Base-by-base conservation (phyloP, 495 filamentous ascomycete species). In the Tuber borchii region DNA sequence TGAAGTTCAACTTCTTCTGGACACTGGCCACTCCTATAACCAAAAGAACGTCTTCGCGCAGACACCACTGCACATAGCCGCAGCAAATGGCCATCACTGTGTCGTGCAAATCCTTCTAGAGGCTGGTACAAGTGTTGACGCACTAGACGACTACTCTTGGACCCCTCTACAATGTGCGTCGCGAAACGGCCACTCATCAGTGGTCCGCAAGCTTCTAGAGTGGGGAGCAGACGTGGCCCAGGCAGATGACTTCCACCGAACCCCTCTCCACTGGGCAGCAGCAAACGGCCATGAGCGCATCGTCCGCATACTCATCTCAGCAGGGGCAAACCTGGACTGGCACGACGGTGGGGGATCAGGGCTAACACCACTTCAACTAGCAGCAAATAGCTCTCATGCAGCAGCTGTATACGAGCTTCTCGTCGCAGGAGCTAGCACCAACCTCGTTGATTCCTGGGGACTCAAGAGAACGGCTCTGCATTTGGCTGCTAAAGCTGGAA, bases 161-260 rank as follows among this genome's bases (percentile, higher is more conserved):
- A 75, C 78, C 3, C 34, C 78, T 10, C 34, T 81, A 39, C 72
- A 80, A 12, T 69, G 31, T 8, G 71, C 72, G 22, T 71, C 78
- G 10, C n/a, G 70, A 19, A 69, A 37, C 17, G 75, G 75, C 14
- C 39, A 79, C 70, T 69, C 69, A 17, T 26, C 42, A 31, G 76
- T 73, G 8, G 44, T 69, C 26, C 48, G 68, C n/a, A 73, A 75
- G 12, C 70, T 79, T 26, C 45, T 73, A 12, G 75, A 71, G 20
- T 43, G 43, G 20, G 70, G 70, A 65, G 61, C 56, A 39, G 46
- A 31, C 10, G 68, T 80, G 22, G n/a, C 45, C 45, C 56, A 39
- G 8, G n/a, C 16, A 10, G 51, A 72, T 19, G 73, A 51, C 16
- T 34, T 44, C 17, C 12, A 26, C 20, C 70, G 17, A 16, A 78